phyloP scores from a whole-genome alignment of 2,329 filamentous ascomycete genomes.

The Hysterium pulicare region DNA sequence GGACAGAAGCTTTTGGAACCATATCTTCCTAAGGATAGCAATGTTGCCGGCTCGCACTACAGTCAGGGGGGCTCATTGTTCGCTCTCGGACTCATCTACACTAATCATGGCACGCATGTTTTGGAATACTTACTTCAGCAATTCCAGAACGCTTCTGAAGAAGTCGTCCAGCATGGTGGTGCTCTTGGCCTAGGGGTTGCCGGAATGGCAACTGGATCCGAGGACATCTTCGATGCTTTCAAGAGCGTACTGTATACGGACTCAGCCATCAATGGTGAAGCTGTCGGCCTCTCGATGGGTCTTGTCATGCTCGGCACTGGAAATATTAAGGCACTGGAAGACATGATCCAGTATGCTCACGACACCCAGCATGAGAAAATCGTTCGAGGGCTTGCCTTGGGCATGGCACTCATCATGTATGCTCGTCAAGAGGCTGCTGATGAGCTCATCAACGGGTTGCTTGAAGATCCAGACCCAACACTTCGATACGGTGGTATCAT shows the following conservation, averaged over 20 bases:
- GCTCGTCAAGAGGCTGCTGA: slow-evolving; percentile 92
- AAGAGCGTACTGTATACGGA: slow-evolving; percentile 87
- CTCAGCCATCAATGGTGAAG: slow-evolving; percentile 94
- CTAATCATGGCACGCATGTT: slow-evolving; percentile 92
- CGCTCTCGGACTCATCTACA: slow-evolving; percentile 92
- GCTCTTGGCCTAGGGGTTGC: slow-evolving; percentile 93
- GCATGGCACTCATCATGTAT: slow-evolving; percentile 99
- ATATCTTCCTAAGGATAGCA: slow-evolving; percentile 78
- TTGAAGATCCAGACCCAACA: slow-evolving; percentile 90
- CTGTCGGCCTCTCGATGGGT: slow-evolving; percentile 92
- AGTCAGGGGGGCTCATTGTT: slow-evolving; percentile 96
- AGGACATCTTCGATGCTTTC: slow-evolving; percentile 86
- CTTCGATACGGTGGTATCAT: slow-evolving; percentile 96
- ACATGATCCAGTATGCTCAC: slow-evolving; percentile 97
- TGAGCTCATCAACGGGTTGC: slow-evolving; percentile 85
- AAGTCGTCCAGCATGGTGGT: slow-evolving; percentile 95
- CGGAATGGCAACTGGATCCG: slow-evolving; percentile 92
- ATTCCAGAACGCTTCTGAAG: slow-evolving; percentile 73
- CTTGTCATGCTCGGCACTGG: slow-evolving; percentile 98
- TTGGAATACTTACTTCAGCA: slow-evolving; percentile 73
- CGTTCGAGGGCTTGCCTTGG: slow-evolving; percentile 88
- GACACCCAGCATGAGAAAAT: slow-evolving; percentile 99
- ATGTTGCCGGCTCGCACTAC: slow-evolving; percentile 81
- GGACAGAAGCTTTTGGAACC: slow-evolving; percentile 91
- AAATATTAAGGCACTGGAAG: slow-evolving; percentile 85